Evolutionary conservation across 176 grass and related monocot species (phyloP).

Genomic region (Stipa capillata): DNA sequence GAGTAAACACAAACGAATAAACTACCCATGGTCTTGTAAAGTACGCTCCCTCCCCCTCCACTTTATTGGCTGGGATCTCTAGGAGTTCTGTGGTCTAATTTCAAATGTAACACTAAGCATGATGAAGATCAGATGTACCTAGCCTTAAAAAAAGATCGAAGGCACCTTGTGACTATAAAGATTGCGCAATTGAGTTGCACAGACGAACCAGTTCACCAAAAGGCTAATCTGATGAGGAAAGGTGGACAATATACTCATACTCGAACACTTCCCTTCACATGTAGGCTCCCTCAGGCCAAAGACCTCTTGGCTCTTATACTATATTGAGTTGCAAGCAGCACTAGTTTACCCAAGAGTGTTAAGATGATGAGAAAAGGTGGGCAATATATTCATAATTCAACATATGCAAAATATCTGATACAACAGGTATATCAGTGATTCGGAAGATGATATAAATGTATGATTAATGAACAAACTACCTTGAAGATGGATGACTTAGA

Average conservation of each 20-base stretch:
- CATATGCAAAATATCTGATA: not conserved
- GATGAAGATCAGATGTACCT: not conserved
- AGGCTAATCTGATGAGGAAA: not conserved
- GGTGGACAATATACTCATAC: not conserved
- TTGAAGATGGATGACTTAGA: slow-evolving; percentile 63
- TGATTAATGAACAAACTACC: slow-evolving; percentile 26
- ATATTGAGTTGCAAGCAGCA: too few species aligned
- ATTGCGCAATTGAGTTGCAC: not conserved
- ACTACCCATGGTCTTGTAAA: not conserved
- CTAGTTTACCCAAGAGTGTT: not conserved
- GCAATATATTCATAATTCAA: not conserved
- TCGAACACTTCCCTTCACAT: not conserved
- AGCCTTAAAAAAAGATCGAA: not conserved
- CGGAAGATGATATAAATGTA: not conserved
- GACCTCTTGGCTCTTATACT: not conserved
- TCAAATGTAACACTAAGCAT: not conserved
- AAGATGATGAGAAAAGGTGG: not conserved
- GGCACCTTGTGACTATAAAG: not conserved
- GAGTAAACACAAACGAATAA: not conserved
- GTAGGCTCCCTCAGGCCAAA: not conserved
- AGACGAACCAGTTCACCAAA: not conserved
- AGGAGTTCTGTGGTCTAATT: not conserved
- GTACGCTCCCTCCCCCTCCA: not conserved
- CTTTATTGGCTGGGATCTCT: not conserved
- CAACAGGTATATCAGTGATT: not conserved